Conservation (phyloP, 148 eudicot species). For the Suaeda aralocaspica region DNA sequence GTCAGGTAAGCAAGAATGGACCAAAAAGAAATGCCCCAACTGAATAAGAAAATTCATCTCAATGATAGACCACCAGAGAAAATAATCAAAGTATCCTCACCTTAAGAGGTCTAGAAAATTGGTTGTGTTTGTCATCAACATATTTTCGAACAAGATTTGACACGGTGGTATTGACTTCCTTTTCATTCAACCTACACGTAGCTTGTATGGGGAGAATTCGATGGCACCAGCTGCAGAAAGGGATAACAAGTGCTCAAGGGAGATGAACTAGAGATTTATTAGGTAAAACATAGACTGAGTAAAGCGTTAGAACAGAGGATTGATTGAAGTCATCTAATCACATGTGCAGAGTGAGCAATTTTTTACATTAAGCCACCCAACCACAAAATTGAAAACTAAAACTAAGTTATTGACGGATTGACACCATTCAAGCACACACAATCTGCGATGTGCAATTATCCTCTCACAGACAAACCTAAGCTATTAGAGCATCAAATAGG, state of each 20-base stretch:
- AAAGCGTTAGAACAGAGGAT: no score
- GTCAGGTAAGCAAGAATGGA: not conserved
- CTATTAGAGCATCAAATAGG: not conserved
- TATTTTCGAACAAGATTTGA: conserved; percentile 54
- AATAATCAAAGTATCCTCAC: conserved; percentile 31
- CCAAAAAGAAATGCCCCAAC: not conserved
- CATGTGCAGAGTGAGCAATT: no score
- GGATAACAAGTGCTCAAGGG: conserved; percentile 4
- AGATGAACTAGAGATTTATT: no score
- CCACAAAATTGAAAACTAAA: not conserved
- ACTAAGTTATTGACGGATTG: not conserved
- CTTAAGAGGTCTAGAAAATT: conserved; percentile 48
- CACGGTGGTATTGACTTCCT: conserved; percentile 44
- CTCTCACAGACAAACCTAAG: not conserved
- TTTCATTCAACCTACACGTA: conserved; percentile 60
- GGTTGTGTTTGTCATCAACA: conserved; percentile 38
- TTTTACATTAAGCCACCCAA: not conserved
- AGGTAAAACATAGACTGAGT: no score
- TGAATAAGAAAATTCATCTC: not conserved
- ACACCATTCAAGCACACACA: not conserved
- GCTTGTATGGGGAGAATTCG: conserved; percentile 82
- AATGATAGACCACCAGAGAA: not conserved
- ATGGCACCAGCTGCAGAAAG: conserved; percentile 71
- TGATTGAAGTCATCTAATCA: no score
- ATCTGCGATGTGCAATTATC: not conserved